Evolutionary conservation across 306 rosid species (phyloP).

Genomic region (Pyrus pyrifolia): DNA sequence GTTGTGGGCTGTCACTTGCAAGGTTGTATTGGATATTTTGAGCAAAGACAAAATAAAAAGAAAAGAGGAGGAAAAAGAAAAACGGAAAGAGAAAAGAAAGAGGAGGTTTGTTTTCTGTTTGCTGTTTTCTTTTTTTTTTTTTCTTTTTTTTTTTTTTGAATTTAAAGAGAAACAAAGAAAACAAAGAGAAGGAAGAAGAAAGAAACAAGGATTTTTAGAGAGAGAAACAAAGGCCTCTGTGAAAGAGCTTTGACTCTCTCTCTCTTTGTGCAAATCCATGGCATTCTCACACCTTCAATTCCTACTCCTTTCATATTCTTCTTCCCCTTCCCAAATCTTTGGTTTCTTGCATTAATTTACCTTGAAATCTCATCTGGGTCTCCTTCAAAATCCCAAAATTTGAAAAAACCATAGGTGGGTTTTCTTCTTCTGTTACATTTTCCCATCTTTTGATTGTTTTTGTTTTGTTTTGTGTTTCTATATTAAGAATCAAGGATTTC

Average conservation of each 20-base stretch:
- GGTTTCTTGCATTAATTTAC: not conserved
- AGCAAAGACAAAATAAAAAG: not conserved
- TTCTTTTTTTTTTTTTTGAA: not conserved
- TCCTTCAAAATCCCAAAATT: not conserved
- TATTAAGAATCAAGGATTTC: not conserved
- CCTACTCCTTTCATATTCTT: conserved; percentile 4
- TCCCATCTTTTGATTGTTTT: not conserved
- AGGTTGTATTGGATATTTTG: not conserved
- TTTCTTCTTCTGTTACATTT: conserved; percentile 1
- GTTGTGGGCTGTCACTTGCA: not conserved
- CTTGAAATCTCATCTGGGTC: conserved; percentile 1
- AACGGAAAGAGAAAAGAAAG: not conserved
- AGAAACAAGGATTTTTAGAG: conserved; percentile 8
- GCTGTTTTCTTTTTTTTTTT: no score
- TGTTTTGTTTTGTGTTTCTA: not conserved
- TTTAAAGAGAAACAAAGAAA: conserved; percentile 1
- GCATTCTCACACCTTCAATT: conserved; percentile 9
- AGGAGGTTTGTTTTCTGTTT: conserved; percentile 10
- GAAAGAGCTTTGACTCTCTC: conserved; percentile 23
- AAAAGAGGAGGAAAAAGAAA: not conserved
- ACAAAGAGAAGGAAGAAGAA: not conserved
- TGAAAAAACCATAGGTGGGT: conserved; percentile 16
- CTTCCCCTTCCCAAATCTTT: not conserved
- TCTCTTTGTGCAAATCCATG: conserved; percentile 9
- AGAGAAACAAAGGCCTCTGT: conserved; percentile 23